Evolutionary conservation across 1,139 yeast genomes (phyloP), one percentile per base, ranked within the genome.

Genomic region (Meyerozyma sp.): DNA sequence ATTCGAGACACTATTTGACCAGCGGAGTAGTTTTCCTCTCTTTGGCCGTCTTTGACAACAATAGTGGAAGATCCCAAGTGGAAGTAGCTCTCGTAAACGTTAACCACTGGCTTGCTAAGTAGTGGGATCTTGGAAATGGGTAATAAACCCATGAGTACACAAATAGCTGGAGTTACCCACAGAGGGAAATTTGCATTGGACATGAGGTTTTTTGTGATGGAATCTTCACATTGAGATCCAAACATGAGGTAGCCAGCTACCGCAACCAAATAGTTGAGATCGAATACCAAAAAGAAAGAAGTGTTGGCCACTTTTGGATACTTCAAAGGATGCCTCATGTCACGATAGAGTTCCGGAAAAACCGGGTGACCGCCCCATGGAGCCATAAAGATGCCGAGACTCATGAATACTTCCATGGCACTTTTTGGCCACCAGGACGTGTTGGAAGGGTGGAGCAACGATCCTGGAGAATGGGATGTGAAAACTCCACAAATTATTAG

Each of bases 351-450:
- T 55, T 85, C 88, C 1, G 95, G 95, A 53, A 85, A 85, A 18
- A 87, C 87, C 1, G 94, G 90, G 61, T 87, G 95, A 3, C 95
- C 95, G 49, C 95, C 94, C 87, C 93, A 87, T 13, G 93, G 91
- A 8, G 94, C 86, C 83, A 87, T 83, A 52, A 85, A 76, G 37
- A 87, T 74, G 5, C 95, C 95, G 49, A 85, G 72, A 5, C 89
- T 75, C 32, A 85, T 66, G 25, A 87, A 70, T 5, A 82, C 70
- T 36, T 73, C 66, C 28, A 63, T 62, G 51, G 70, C 59, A 37
- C 73, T 68, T 10, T 63, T 57, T 1, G 95, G 95, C 69, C 79
- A 76, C 42, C 77, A 45, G 42, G 69, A 65, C 0, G 75, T 67
- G 2, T 50, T n/a, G 25, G 37, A 16, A 3, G 88, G 84, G 18